phyloP scores from a whole-genome alignment of 441 rosid species.

The Mallotus repandus region DNA sequence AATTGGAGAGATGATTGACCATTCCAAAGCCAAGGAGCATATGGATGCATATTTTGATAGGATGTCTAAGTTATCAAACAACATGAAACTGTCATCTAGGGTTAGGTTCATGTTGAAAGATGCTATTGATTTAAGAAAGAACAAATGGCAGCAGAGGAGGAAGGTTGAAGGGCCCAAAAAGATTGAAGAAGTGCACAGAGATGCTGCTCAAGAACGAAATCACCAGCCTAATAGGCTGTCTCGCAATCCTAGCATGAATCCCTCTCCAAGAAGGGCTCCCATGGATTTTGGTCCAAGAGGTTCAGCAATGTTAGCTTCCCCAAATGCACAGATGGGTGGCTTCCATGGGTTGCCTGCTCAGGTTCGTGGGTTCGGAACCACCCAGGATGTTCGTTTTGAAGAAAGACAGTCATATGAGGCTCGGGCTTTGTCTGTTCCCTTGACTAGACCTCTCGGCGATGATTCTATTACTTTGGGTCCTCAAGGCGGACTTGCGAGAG shows the following conservation, averaged over 20 bases:
- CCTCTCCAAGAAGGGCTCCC: conserved; percentile 62
- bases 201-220: conserved; percentile 97
- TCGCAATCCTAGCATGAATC: conserved; percentile 61
- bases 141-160: conserved; percentile 97
- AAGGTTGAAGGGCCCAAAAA: conserved; percentile 99
- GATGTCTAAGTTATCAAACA: conserved; percentile 64
- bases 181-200: conserved; percentile 97
- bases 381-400: conserved; percentile 78
- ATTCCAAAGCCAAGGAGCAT: conserved; percentile 53
- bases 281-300: conserved; percentile 82
- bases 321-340: conserved; percentile 66
- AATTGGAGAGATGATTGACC: conserved; percentile 90
- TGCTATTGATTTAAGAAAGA: conserved; percentile 79
- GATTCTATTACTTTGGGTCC: conserved; percentile 90
- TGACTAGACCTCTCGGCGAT: conserved; percentile 69
- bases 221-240: conserved; percentile 68
- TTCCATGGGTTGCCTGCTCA: conserved; percentile 66
- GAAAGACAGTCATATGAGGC: conserved; percentile 73
- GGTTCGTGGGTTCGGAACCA: conserved; percentile 53
- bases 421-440: conserved; percentile 68
- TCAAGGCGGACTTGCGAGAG: conserved; percentile 97
- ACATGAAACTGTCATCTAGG: conserved; percentile 71
- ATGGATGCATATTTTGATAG: conserved; percentile 83
- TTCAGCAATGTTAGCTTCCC: conserved; percentile 65
- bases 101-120: conserved; percentile 94